Percentiles rank a stretch among this genome's conserved stretches.
Conservation (phyloP, 1,284 basidiomycete genomes). For the Neolentinus lepideus region DNA sequence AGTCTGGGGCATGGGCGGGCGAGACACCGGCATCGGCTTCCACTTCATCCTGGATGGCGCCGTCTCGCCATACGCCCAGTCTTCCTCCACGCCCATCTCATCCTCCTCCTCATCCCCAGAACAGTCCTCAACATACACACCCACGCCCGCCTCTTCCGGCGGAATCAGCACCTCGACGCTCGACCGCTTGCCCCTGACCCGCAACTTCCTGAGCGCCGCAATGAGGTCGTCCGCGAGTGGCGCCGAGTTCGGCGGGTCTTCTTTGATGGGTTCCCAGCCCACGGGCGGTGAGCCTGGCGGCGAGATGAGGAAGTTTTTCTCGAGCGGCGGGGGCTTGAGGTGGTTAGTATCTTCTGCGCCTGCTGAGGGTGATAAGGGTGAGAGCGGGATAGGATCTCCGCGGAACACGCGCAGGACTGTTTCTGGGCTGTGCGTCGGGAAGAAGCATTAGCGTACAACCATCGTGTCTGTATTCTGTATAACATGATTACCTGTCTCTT, state of each 20-base stretch:
- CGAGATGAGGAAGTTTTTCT: conserved; percentile 96
- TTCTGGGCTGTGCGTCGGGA: conserved; percentile 28
- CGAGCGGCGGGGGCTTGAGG: conserved; percentile 71
- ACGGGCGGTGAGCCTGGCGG: conserved; percentile 97
- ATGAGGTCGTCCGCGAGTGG: conserved; percentile 91
- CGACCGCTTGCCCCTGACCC: conserved; percentile 30
- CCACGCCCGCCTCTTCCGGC: conserved; percentile 62
- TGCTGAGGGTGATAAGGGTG: conserved; percentile 27
- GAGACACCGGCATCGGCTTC: conserved; percentile 45
- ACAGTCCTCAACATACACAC: conserved; percentile 69
- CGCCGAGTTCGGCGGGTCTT: conserved; percentile 86
- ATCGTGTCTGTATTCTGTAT: background rate
- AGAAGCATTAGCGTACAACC: conserved; percentile 1
- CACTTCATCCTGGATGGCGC: conserved; percentile 43
- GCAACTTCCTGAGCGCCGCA: conserved; percentile 59
- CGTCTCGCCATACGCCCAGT: conserved; percentile 59
- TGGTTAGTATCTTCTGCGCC: conserved; percentile 37
- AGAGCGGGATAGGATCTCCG: conserved; percentile 68
- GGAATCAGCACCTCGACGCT: conserved; percentile 53
- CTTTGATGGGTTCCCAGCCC: conserved; percentile 90
- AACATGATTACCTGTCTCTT: conserved; percentile 34
- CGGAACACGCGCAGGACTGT: conserved; percentile 71
- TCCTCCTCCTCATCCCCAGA: conserved; percentile 26
- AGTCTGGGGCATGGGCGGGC: conserved; percentile 35
- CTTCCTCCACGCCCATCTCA: conserved; percentile 23